phyloP scores from a whole-genome alignment of 31 red algal genomes.

The Asparagopsis taxiformis region DNA sequence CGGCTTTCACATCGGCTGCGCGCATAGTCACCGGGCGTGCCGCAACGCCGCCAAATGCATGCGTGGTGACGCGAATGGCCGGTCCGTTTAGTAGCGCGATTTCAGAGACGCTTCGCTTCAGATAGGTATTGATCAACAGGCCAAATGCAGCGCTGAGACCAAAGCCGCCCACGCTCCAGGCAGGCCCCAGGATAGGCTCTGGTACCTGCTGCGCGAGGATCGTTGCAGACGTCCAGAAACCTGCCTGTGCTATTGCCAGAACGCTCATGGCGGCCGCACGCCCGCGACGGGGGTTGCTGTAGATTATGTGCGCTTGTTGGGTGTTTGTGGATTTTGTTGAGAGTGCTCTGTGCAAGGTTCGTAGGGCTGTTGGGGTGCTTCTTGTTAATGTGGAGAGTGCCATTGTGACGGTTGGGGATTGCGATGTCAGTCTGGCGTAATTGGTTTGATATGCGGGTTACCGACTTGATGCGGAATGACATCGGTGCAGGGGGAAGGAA shows the following conservation, averaged over 20 bases:
- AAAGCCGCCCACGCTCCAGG: conserved; percentile 43
- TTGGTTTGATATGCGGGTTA: too few relatives aligned
- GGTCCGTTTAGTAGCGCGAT: conserved; percentile 35
- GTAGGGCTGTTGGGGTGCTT: too few relatives aligned
- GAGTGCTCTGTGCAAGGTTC: too few relatives aligned
- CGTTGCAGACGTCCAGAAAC: conserved; percentile 45
- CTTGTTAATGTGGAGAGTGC: too few relatives aligned
- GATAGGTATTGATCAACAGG: conserved; percentile 41
- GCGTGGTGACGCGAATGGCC: conserved; percentile 26
- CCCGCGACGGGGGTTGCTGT: conserved; percentile 47
- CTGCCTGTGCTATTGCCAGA: conserved; percentile 43
- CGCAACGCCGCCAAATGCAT: conserved; percentile 31
- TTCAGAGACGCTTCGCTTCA: conserved; percentile 46
- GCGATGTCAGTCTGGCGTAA: too few relatives aligned
- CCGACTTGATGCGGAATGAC: too few relatives aligned
- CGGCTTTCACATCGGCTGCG: conserved; percentile 15
- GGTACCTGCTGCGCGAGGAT: conserved; percentile 24
- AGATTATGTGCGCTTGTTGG: conserved; percentile 17
- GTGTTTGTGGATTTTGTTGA: too few relatives aligned
- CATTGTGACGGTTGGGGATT: too few relatives aligned
- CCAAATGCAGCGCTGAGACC: conserved; percentile 56
- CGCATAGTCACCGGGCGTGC: conserved; percentile 11
- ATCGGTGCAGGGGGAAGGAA: too few relatives aligned
- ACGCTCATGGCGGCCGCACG: conserved; percentile 31
- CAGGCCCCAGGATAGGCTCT: conserved; percentile 27